Evolutionary conservation across 805 yeast genomes (phyloP).

Genomic region (Starmerella bacillaris): DNA sequence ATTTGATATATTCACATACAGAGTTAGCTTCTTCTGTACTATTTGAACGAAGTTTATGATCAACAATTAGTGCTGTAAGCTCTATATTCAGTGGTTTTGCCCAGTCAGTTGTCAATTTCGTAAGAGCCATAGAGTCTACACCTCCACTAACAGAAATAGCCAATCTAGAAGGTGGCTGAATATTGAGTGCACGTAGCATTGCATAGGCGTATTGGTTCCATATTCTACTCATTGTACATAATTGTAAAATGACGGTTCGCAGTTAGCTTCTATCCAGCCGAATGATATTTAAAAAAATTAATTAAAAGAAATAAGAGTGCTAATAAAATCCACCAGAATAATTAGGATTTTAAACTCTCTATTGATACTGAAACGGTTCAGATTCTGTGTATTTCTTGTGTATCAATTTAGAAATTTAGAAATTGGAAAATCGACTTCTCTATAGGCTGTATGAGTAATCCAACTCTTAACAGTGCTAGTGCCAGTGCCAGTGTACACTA

Average conservation of each 20-base stretch:
- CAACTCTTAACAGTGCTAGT: conserved; percentile 16
- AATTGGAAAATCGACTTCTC: too few species aligned
- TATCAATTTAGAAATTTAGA: too few species aligned
- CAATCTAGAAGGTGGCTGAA: conserved; percentile 16
- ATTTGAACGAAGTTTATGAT: conserved; percentile 38
- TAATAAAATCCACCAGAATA: too few species aligned
- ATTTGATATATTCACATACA: conserved; percentile 20
- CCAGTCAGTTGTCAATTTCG: conserved; percentile 31
- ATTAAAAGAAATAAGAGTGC: too few species aligned
- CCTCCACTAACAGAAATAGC: conserved; percentile 63
- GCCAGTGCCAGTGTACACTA: conserved; percentile 11
- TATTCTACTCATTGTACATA: conserved; percentile 1
- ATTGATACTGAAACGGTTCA: too few species aligned
- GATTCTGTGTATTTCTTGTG: too few species aligned
- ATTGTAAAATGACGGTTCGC: too few species aligned
- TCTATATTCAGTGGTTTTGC: conserved; percentile 19
- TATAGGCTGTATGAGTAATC: too few species aligned
- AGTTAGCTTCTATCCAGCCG: too few species aligned
- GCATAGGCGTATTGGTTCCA: conserved; percentile 3
- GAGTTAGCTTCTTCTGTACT: conserved; percentile 33
- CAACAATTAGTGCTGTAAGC: conserved; percentile 41
- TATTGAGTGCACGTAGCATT: conserved; percentile 8
- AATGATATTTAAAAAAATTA: too few species aligned
- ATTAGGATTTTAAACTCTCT: too few species aligned
- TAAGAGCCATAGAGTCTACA: conserved; percentile 58